Percentiles rank a stretch among this genome's conserved stretches.
Evolutionary conservation across 2,329 filamentous ascomycete genomes (phyloP).

Genomic region (Amauroascus niger): DNA sequence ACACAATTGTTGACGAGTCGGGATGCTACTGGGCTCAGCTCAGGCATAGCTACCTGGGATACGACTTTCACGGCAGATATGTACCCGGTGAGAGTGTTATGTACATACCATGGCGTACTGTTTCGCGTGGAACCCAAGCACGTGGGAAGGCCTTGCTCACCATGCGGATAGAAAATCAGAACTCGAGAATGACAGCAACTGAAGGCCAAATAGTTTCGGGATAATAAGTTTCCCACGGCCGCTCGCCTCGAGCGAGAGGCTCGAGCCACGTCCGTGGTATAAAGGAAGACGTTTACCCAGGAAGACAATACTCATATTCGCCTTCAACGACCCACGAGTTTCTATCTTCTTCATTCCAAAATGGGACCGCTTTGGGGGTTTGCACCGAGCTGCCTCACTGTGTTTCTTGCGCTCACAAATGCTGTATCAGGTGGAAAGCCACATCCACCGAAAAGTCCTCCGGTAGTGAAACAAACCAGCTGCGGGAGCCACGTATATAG

Average conservation of each 20-base stretch:
- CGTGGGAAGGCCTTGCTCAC: background rate
- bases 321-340: no score
- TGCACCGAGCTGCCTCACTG: background rate
- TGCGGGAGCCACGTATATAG: conserved; percentile 54
- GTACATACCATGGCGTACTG: no score
- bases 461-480: conserved; percentile 40
- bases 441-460: conserved; percentile 3
- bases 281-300: no score
- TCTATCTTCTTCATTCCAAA: background rate
- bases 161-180: background rate
- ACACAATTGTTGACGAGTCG: no score
- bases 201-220: background rate
- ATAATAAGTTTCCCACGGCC: background rate
- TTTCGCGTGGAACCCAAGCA: no score
- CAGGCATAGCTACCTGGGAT: no score
- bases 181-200: background rate
- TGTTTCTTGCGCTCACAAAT: conserved; percentile 16
- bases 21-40: no score
- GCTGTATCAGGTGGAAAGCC: conserved; percentile 7
- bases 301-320: background rate
- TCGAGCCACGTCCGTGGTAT: background rate
- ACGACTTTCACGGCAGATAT: no score
- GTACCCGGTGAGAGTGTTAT: no score
- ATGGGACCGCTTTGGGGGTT: conserved; percentile 21
- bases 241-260: background rate